Conservation (phyloP, 805 yeast species). For the Wickerhamiella dianesei region DNA sequence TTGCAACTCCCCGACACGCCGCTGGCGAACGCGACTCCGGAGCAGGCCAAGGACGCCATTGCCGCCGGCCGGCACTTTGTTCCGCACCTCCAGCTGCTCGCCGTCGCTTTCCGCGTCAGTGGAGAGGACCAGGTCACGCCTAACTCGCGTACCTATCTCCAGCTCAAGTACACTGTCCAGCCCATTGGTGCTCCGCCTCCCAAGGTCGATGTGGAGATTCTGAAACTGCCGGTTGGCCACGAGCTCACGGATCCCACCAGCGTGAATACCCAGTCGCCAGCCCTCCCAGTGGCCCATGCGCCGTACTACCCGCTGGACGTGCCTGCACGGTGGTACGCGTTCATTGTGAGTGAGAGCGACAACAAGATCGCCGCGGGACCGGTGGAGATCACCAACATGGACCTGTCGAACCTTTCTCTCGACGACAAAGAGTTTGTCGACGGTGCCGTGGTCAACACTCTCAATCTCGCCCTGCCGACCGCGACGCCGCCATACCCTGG, state of each 20-base stretch:
- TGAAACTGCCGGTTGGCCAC: constrained; percentile 23
- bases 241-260: constrained; percentile 58
- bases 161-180: constrained; percentile 58
- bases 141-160: constrained; percentile 58
- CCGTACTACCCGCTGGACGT: constrained; percentile 61
- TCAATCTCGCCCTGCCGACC: constrained; percentile 56
- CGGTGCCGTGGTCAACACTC: constrained; percentile 45
- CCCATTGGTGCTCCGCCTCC: constrained; percentile 41
- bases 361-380: constrained; percentile 42
- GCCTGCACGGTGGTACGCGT: constrained; percentile 48
- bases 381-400: constrained; percentile 36
- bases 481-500: constrained; percentile 72
- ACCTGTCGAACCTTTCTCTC: constrained; percentile 41
- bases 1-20: constrained; percentile 68
- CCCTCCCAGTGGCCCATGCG: constrained; percentile 48
- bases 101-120: constrained; percentile 68
- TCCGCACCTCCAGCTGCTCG: constrained; percentile 54
- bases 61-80: constrained; percentile 30
- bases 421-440: constrained; percentile 35
- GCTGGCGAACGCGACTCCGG: background rate
- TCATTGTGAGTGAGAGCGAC: constrained; percentile 62
- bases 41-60: constrained; percentile 8
- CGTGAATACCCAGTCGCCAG: constrained; percentile 54
- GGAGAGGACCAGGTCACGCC: constrained; percentile 70
- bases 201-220: constrained; percentile 13